Conservation (phyloP, 257 asterid species). For the Nicotiana tabacum region DNA sequence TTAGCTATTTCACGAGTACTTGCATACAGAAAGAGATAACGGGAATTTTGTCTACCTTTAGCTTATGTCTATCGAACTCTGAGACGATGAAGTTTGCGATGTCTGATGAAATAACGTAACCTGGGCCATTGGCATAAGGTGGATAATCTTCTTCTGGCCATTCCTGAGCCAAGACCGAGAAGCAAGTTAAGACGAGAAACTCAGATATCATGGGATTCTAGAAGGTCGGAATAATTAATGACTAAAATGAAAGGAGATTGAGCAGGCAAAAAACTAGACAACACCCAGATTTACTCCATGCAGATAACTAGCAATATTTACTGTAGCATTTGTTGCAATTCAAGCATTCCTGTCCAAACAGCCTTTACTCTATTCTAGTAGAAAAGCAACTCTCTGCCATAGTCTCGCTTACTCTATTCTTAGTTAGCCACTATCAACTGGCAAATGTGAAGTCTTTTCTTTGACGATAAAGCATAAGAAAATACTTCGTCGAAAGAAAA, state of each 20-base stretch:
- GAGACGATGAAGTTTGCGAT: slow-evolving; percentile 65
- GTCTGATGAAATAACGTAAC: slow-evolving; percentile 74
- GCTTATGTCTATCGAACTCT: slow-evolving; percentile 47
- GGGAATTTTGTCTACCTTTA: slow-evolving; percentile 47
- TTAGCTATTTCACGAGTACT: not conserved
- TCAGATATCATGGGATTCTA: not conserved
- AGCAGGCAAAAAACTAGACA: not conserved
- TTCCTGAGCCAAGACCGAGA: slow-evolving; percentile 44
- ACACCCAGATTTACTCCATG: not conserved
- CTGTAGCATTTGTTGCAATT: not conserved
- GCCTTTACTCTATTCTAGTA: not conserved
- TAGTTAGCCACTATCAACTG: not conserved
- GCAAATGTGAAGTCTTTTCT: not conserved
- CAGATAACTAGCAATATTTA: not conserved
- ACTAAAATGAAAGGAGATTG: not conserved
- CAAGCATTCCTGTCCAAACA: not conserved
- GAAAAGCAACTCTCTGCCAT: not conserved
- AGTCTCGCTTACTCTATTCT: not conserved
- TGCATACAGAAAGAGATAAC: not conserved
- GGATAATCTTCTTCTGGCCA: slow-evolving; percentile 98
- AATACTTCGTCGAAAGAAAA: not conserved
- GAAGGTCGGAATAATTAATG: not conserved
- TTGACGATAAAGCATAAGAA: not conserved
- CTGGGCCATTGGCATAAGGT: slow-evolving; percentile 97
- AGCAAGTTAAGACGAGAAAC: not conserved